Conservation (phyloP, 441 rosid species). For the Dalechampia spathulata region DNA sequence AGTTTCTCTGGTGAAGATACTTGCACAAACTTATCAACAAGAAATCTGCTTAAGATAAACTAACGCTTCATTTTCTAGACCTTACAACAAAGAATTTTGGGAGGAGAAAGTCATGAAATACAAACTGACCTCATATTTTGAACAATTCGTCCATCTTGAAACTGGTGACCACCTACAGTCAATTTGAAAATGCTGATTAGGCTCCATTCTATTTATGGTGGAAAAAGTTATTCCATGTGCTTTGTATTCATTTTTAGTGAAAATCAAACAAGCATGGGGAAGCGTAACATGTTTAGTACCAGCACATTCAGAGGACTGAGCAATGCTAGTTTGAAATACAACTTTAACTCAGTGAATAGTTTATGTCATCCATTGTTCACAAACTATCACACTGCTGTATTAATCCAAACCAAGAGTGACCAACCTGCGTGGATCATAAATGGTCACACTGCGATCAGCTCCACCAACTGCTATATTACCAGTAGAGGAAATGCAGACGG, state of each 20-base stretch:
- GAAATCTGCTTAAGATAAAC: not conserved
- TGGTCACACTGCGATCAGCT: conserved; percentile 57
- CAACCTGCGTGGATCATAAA: conserved; percentile 78
- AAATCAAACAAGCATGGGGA: not conserved
- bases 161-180: conserved; percentile 44
- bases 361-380: not conserved
- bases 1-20: not conserved
- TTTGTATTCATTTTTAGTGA: not conserved
- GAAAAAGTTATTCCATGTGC: not conserved
- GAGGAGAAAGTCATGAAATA: conserved; percentile 1
- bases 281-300: not conserved
- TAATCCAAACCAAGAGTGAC: conserved; percentile 7
- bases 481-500: conserved; percentile 48
- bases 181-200: conserved; percentile 6
- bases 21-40: not conserved
- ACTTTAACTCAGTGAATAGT: not conserved
- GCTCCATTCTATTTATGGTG: not conserved
- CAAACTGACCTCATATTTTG: conserved; percentile 56
- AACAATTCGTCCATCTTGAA: conserved; percentile 57
- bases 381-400: too few relatives aligned
- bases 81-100: not conserved
- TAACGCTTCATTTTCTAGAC: not conserved
- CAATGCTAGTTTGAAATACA: conserved; percentile 1
- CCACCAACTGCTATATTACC: conserved; percentile 61
- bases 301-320: too few relatives aligned